Evolutionary conservation across 148 eudicot genomes (phyloP).

Genomic region (Chenopodium suecicum): DNA sequence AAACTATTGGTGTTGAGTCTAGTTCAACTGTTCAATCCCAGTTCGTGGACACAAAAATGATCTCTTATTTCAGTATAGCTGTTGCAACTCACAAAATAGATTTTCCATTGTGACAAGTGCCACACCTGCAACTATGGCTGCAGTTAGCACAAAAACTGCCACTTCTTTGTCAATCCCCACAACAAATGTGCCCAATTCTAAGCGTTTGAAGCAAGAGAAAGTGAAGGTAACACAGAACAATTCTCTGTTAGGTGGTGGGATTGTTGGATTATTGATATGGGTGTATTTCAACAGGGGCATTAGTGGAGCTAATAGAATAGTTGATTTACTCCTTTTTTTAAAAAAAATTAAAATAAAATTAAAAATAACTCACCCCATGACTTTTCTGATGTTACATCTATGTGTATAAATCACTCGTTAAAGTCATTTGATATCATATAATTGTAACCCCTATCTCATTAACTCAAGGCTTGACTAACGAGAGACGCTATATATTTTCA

Average conservation of each 20-base stretch:
- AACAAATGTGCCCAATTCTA: slow-evolving; percentile 25
- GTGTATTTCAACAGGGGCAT: background rate
- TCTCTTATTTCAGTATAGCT: slow-evolving; percentile 33
- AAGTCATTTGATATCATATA: too few species aligned
- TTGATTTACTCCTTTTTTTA: too few species aligned
- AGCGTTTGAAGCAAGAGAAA: slow-evolving; percentile 59
- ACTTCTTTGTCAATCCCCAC: slow-evolving; percentile 32
- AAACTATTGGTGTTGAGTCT: slow-evolving; percentile 40
- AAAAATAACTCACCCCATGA: too few species aligned
- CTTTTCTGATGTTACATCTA: too few species aligned
- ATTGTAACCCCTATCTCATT: too few species aligned
- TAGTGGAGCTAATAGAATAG: too few species aligned
- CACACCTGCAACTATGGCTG: slow-evolving; percentile 14
- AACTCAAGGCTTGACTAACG: too few species aligned
- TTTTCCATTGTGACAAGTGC: slow-evolving; percentile 24
- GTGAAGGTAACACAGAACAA: slow-evolving; percentile 45
- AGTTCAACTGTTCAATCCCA: slow-evolving; percentile 42
- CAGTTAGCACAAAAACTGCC: slow-evolving; percentile 1
- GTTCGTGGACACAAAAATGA: slow-evolving; percentile 36
- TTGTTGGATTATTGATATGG: slow-evolving; percentile 19
- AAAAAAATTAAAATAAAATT: too few species aligned
- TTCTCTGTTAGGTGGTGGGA: slow-evolving; percentile 23
- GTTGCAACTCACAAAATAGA: slow-evolving; percentile 31
- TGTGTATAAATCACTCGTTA: too few species aligned
- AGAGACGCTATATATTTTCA: too few species aligned